These are phyloP conservation scores for Aspergillus affinis DNA, from an alignment of 495 filamentous ascomycete species.

Conservation along the genomic window DNA sequence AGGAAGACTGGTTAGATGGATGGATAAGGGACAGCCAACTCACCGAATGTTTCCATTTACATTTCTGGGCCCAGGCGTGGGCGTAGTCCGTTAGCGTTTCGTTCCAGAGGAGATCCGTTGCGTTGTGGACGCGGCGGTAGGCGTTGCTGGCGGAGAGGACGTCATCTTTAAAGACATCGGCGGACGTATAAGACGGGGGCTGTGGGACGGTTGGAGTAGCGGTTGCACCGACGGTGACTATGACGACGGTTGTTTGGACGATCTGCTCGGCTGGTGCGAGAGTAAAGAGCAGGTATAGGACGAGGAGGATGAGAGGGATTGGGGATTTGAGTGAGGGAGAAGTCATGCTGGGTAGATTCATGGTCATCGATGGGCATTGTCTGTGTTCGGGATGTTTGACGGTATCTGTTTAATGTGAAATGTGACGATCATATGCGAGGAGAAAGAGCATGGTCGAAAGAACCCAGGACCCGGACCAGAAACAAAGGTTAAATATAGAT, in stretches of 20 bases:
- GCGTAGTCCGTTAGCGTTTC: conserved; percentile 57
- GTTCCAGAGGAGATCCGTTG: conserved; percentile 65
- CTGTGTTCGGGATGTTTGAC: background rate
- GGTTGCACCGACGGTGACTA: conserved; percentile 8
- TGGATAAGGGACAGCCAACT: conserved; percentile 15
- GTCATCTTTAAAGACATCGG: conserved; percentile 50
- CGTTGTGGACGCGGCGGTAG: conserved; percentile 66
- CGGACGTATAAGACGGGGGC: conserved; percentile 49
- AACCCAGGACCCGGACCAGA: too few relatives aligned
- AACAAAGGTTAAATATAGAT: background rate
- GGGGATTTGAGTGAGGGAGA: background rate
- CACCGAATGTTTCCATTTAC: conserved; percentile 64
- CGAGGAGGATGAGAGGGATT: conserved; percentile 5
- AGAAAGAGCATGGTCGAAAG: too few relatives aligned
- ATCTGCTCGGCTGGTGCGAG: conserved; percentile 15
- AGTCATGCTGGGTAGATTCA: background rate
- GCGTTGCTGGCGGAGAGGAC: conserved; percentile 67
- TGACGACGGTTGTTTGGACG: conserved; percentile 22
- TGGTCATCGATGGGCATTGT: background rate
- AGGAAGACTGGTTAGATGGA: too few relatives aligned
- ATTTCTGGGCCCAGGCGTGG: conserved; percentile 48
- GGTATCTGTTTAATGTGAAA: background rate
- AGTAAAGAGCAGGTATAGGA: conserved; percentile 7
- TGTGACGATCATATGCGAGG: background rate
- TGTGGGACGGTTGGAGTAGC: conserved; percentile 28